These are phyloP conservation scores for Botrytis paeoniae DNA, from an alignment of 2,329 filamentous ascomycete genomes.

Conservation along the genomic window DNA sequence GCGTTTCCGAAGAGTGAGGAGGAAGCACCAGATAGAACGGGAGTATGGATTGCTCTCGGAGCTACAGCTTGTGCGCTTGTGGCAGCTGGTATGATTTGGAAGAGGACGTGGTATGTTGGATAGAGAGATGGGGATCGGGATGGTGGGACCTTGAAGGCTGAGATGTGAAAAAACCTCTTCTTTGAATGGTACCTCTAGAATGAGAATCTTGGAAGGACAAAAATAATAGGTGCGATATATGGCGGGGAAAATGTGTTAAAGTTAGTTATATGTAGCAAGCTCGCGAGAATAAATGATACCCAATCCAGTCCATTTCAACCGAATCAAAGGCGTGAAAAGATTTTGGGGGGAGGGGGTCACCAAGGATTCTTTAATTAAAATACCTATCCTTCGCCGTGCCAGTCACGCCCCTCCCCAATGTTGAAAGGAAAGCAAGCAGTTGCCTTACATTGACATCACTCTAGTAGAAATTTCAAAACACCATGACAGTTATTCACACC, in stretches of 20 bases:
- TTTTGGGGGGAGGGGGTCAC: background rate
- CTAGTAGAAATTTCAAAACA: background rate
- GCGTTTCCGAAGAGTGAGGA: constrained; percentile 90
- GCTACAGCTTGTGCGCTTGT: constrained; percentile 64
- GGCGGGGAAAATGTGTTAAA: background rate
- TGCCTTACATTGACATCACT: background rate
- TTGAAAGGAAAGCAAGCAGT: background rate
- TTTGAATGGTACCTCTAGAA: background rate
- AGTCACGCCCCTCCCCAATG: background rate
- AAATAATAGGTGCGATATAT: background rate
- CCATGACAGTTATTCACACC: background rate
- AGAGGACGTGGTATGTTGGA: constrained; percentile 37
- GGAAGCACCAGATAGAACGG: constrained; percentile 76
- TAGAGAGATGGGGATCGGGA: background rate
- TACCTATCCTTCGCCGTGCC: background rate
- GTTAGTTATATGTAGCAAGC: background rate
- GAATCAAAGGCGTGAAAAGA: background rate
- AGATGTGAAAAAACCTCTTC: background rate
- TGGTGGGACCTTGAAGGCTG: no score
- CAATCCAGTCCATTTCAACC: background rate
- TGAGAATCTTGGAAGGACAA: background rate
- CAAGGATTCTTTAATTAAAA: no score
- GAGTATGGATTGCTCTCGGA: constrained; percentile 80
- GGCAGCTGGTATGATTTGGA: constrained; percentile 65
- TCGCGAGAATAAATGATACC: constrained; percentile 2